Base-by-base conservation (phyloP, 2,329 filamentous ascomycete species). In the Aureobasidium pullulans region DNA sequence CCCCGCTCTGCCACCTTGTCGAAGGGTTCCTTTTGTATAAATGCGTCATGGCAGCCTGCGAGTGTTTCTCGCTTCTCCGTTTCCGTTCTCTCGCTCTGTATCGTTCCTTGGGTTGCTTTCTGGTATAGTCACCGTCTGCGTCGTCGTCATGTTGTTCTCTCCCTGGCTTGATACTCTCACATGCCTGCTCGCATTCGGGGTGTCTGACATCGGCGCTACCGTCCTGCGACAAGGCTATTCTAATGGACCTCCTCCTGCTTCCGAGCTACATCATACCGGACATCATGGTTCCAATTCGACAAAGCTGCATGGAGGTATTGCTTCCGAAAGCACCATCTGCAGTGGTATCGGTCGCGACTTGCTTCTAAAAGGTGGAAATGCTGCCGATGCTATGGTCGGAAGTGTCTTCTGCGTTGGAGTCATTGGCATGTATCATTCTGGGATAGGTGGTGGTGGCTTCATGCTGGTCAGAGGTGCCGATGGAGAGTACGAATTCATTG, bases 381-480 rank as follows among this genome's bases (percentile, higher is more conserved):
- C 78, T 16, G 77, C 77, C 7, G 78, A 80, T 69, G 75, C 75
- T 5, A 66, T 78, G 66, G 76, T 79, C 7, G 77, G 75, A 5
- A 78, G 77, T 2, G 71, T 73, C 5, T 70, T 77, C 43, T 80
- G 78, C 61, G 71, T 79, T 6, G 78, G 77, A 1, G 75, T 77
- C 0, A 69, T 79, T 36, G 76, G 76, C 59, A 79, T 79, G 75
- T 78, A 78, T 62, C 71, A 70, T 52, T 71, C 75, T 42, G 92
- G 93, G 15, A 87, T 96, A 61, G 92, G 89, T 19, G 93, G 93
- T 6, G 93, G 93, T 42, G 93, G 93, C 2, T 97, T 97, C 74
- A 88, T 91, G 81, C 79, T 96, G 5, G 83, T 96, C 5, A 85
- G 89, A 49, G 80, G 84, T 36, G 75, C 83, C 15, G 78, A 89